phyloP scores from a whole-genome alignment of 163 green algal genomes.

The Prototheca wickerhamii region DNA sequence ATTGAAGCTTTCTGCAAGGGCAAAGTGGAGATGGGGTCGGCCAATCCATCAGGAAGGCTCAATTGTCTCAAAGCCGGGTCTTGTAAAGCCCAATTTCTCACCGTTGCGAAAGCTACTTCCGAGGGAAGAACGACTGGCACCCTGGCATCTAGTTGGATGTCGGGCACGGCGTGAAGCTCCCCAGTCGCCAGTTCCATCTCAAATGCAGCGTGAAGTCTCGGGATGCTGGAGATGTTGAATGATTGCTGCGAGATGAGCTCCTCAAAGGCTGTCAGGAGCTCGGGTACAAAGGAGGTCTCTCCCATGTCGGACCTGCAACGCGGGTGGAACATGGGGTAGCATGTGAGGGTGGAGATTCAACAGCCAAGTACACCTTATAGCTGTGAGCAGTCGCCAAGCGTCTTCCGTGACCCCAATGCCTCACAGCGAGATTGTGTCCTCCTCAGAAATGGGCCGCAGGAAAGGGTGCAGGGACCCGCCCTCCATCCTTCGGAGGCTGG shows the following conservation, averaged over 20 bases:
- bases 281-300: background rate
- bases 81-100: no score
- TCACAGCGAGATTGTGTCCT: background rate
- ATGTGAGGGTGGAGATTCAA: no score
- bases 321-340: background rate
- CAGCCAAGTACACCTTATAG: no score
- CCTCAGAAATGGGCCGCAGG: constrained; percentile 10
- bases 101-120: no score
- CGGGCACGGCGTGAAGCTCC: background rate
- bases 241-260: background rate
- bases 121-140: background rate
- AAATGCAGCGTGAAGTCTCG: background rate
- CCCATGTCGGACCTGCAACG: background rate
- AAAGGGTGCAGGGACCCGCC: constrained; percentile 12
- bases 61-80: no score
- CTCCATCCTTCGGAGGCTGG: constrained; percentile 5
- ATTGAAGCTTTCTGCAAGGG: constrained; percentile 32
- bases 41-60: no score
- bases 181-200: background rate
- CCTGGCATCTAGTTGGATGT: no score
- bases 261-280: background rate
- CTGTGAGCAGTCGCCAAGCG: no score
- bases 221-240: background rate
- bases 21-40: no score
- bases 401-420: no score